Conservation (phyloP, 192 early-diverging fungal genomes). For the Linnemannia exigua region DNA sequence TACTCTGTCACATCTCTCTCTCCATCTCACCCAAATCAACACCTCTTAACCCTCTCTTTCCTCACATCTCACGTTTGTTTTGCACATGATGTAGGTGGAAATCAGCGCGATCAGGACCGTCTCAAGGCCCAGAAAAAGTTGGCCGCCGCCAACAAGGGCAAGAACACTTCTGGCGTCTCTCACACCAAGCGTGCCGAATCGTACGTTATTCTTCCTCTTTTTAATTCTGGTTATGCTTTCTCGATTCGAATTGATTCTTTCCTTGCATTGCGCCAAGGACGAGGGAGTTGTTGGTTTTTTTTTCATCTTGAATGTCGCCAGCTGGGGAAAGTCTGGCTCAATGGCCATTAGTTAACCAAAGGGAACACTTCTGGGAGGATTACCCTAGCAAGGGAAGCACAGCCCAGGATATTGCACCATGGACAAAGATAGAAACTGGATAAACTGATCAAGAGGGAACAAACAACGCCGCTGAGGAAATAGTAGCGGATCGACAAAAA, state of each 20-base stretch:
- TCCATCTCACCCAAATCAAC: background rate
- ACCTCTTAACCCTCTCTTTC: too few relatives aligned
- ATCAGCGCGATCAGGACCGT: slow-evolving; percentile 54
- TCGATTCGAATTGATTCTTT: background rate
- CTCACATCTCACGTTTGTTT: background rate
- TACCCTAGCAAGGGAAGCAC: too few relatives aligned
- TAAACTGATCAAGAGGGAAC: too few relatives aligned
- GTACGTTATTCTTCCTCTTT: background rate
- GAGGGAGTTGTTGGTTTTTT: too few relatives aligned
- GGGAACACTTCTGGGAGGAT: too few relatives aligned
- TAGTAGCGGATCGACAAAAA: too few relatives aligned
- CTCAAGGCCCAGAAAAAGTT: slow-evolving; percentile 53
- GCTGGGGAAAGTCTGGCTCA: too few relatives aligned
- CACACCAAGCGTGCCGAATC: slow-evolving; percentile 39
- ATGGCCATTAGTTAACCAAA: too few relatives aligned
- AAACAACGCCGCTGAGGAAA: too few relatives aligned
- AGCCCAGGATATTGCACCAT: too few relatives aligned
- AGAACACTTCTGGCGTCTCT: slow-evolving; percentile 35
- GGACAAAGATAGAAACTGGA: too few relatives aligned
- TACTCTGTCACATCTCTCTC: background rate
- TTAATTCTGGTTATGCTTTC: background rate
- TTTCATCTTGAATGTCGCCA: too few relatives aligned
- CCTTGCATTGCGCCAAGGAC: background rate
- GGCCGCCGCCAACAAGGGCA: slow-evolving; percentile 38
- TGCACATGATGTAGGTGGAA: slow-evolving; percentile 50